Percentiles rank a stretch among this genome's conserved stretches.
phyloP scores from a whole-genome alignment of 352 stramenopile genomes.

The Phytophthora sp. region DNA sequence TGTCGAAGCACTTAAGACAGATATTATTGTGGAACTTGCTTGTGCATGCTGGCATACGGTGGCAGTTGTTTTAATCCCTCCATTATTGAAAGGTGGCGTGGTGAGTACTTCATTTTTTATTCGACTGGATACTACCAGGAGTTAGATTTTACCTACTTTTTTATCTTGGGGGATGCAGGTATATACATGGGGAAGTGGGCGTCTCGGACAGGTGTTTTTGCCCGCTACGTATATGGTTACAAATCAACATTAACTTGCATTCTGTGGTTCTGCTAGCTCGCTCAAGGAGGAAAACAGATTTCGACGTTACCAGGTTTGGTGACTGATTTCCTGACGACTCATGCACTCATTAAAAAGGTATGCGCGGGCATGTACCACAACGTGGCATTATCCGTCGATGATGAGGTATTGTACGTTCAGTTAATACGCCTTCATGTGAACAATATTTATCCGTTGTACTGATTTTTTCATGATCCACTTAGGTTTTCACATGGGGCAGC shows the following conservation, averaged over 20 bases:
- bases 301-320: conserved; percentile 76
- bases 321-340: conserved; percentile 77
- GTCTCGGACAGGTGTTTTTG: conserved; percentile 82
- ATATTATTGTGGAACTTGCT: conserved; percentile 81
- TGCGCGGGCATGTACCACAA: conserved; percentile 93
- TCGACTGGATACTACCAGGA: too few relatives aligned
- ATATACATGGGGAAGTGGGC: conserved; percentile 94
- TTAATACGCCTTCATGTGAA: not conserved
- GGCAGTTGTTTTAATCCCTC: conserved; percentile 88
- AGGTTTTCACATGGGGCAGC: conserved; percentile 94
- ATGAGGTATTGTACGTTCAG: conserved; percentile 55
- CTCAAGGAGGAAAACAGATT: conserved; percentile 78
- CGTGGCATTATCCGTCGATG: conserved; percentile 88
- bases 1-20: conserved; percentile 68
- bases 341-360: conserved; percentile 87
- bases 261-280: conserved; percentile 42
- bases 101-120: conserved; percentile 24
- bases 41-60: conserved; percentile 91
- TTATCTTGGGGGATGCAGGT: too few relatives aligned
- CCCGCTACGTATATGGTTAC: not conserved
- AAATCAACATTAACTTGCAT: too few relatives aligned
- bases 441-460: not conserved
- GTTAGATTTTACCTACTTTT: not conserved
- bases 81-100: conserved; percentile 82
- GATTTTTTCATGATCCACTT: not conserved